Conservation (phyloP, 1,284 basidiomycete species). For the Cerioporus squamosus region DNA sequence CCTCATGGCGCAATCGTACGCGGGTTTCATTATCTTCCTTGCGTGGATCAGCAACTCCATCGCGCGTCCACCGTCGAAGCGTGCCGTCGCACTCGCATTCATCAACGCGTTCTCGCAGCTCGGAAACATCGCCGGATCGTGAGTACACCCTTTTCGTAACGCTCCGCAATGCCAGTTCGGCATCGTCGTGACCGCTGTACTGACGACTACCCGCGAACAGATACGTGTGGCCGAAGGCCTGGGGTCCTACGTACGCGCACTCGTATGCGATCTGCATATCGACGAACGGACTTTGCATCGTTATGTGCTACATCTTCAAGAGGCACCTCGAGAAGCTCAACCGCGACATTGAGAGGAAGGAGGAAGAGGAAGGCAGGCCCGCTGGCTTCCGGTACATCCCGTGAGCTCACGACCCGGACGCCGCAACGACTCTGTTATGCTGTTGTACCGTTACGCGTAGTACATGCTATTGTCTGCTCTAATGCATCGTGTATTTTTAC, state of each 20-base stretch:
- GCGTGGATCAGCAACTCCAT: slow-evolving; percentile 77
- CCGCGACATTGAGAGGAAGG: slow-evolving; percentile 45
- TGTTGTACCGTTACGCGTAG: neutral
- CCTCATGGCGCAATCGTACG: slow-evolving; percentile 76
- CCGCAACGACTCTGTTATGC: neutral
- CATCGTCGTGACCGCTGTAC: neutral
- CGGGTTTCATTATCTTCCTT: slow-evolving; percentile 70
- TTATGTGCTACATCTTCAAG: slow-evolving; percentile 61
- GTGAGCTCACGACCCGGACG: slow-evolving; percentile 9
- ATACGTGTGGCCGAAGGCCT: slow-evolving; percentile 45
- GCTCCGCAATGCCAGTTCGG: neutral
- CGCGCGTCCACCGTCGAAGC: slow-evolving; percentile 69
- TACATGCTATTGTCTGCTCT: too few species aligned
- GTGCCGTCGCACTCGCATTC: slow-evolving; percentile 77
- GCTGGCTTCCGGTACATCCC: slow-evolving; percentile 53
- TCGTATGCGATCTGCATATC: slow-evolving; percentile 59
- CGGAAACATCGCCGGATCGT: slow-evolving; percentile 80
- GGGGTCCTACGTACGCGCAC: slow-evolving; percentile 46
- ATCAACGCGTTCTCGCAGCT: slow-evolving; percentile 77
- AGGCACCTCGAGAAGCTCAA: slow-evolving; percentile 54
- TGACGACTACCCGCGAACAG: slow-evolving; percentile 21
- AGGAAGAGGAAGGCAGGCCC: slow-evolving; percentile 41
- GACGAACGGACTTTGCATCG: slow-evolving; percentile 46
- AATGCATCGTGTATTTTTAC: too few species aligned
- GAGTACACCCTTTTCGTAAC: slow-evolving; percentile 35